Percentiles rank a stretch among this genome's conserved stretches.
Evolutionary conservation across 2,329 filamentous ascomycete genomes (phyloP).

Genomic region (Pestalotiopsis sp.): DNA sequence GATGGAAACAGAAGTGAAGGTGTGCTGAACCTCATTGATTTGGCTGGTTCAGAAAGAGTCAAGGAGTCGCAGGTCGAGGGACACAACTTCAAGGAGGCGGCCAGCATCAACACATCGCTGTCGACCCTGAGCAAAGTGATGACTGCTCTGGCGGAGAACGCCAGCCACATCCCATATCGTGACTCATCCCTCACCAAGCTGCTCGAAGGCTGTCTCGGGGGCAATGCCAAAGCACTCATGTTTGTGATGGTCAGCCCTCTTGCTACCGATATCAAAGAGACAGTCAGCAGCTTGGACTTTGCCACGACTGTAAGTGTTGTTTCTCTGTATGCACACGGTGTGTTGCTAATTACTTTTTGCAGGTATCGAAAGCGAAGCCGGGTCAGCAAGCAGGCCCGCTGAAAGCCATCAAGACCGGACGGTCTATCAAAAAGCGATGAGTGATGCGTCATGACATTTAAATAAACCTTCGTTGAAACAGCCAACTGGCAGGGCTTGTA

Average conservation of each 20-base stretch:
- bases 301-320: slow-evolving; percentile 16
- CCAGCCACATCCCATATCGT: slow-evolving; percentile 17
- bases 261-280: slow-evolving; percentile 19
- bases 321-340: not conserved
- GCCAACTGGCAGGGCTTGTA: not conserved
- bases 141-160: slow-evolving; percentile 17
- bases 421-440: slow-evolving; percentile 11
- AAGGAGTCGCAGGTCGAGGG: slow-evolving; percentile 21
- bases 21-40: slow-evolving; percentile 91
- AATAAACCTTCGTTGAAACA: slow-evolving; percentile 1
- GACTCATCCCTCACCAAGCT: slow-evolving; percentile 24
- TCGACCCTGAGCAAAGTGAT: slow-evolving; percentile 20
- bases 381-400: slow-evolving; percentile 14
- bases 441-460: not conserved
- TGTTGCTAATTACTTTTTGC: not conserved
- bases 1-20: slow-evolving; percentile 80
- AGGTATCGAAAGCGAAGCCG: slow-evolving; percentile 19
- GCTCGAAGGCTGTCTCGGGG: slow-evolving; percentile 24
- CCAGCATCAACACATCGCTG: slow-evolving; percentile 26
- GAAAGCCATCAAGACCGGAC: slow-evolving; percentile 16
- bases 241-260: slow-evolving; percentile 31
- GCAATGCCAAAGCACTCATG: slow-evolving; percentile 30
- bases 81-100: slow-evolving; percentile 21
- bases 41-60: slow-evolving; percentile 89
- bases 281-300: slow-evolving; percentile 19